Conservation (phyloP, 768 basidiomycete genomes). For the Pisolithus sp. region DNA sequence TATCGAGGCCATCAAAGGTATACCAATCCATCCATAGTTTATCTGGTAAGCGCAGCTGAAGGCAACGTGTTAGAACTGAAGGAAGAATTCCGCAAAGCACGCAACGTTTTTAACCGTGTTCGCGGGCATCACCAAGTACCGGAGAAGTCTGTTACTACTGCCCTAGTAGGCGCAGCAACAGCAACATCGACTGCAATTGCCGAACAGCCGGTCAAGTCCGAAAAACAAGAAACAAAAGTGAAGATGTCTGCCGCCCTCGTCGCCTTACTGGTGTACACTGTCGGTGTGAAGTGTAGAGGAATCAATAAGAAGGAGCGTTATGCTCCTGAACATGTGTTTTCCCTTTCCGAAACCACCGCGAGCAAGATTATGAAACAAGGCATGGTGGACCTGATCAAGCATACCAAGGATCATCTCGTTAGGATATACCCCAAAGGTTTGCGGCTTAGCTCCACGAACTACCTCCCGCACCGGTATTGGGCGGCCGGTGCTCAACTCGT, state of each 20-base stretch:
- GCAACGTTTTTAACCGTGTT: conserved; percentile 36
- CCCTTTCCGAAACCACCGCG: conserved; percentile 78
- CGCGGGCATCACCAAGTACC: conserved; percentile 24
- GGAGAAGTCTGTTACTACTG: conserved; percentile 12
- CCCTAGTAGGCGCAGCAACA: conserved; percentile 8
- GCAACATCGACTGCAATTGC: conserved; percentile 8
- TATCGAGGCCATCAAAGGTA: conserved; percentile 33
- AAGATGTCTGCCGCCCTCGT: conserved; percentile 75
- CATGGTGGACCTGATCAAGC: conserved; percentile 73
- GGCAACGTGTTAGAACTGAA: conserved; percentile 27
- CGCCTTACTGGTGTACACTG: conserved; percentile 82
- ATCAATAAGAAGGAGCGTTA: conserved; percentile 84
- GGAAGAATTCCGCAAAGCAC: conserved; percentile 35
- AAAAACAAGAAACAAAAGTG: conserved; percentile 31
- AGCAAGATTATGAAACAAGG: conserved; percentile 68
- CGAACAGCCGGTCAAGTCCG: conserved; percentile 13
- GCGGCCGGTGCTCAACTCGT: conserved; percentile 83
- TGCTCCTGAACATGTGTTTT: conserved; percentile 85
- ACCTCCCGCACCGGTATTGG: conserved; percentile 87
- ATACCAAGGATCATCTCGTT: conserved; percentile 77
- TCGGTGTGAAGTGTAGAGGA: conserved; percentile 91
- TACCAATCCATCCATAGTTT: background rate
- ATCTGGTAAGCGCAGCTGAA: background rate
- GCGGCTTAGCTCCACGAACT: conserved; percentile 80
- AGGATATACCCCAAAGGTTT: conserved; percentile 83